Conservation (phyloP, 176 grass and related monocot genomes). For the Cenchrus purpureus region DNA sequence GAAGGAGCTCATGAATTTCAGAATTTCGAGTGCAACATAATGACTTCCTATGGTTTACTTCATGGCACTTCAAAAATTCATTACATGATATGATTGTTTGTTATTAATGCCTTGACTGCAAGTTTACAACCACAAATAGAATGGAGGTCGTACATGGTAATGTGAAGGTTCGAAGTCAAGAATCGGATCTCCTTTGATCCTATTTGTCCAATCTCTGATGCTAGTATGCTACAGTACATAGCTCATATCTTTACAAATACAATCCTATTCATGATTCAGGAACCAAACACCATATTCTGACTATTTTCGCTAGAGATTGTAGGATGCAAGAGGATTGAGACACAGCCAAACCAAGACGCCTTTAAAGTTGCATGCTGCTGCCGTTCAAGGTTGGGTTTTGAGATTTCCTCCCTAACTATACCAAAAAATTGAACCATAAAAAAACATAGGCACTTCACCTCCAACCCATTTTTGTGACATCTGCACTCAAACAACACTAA, state of each 20-base stretch:
- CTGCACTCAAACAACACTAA: neutral
- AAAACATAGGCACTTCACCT: neutral
- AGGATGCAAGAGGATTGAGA: neutral
- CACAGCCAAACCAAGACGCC: neutral
- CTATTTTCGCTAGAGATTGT: neutral
- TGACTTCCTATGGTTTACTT: neutral
- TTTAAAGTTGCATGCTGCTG: neutral
- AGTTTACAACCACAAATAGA: neutral
- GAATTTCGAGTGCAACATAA: neutral
- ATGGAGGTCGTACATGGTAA: neutral
- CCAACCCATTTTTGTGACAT: neutral
- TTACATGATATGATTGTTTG: neutral
- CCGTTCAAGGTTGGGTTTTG: neutral
- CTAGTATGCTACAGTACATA: too few relatives aligned
- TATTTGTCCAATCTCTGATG: too few relatives aligned
- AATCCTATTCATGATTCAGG: neutral
- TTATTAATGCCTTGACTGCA: neutral
- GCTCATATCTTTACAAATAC: too few relatives aligned
- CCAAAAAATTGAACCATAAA: conserved; percentile 1
- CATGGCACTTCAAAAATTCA: neutral
- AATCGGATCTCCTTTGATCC: neutral
- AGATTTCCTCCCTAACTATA: neutral
- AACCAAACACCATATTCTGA: neutral
- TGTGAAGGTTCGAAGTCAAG: neutral
- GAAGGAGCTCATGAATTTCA: neutral